Percentiles rank a stretch among this genome's conserved stretches.
Conservation (phyloP, 306 rosid species). For the Echinosophora koreensis region DNA sequence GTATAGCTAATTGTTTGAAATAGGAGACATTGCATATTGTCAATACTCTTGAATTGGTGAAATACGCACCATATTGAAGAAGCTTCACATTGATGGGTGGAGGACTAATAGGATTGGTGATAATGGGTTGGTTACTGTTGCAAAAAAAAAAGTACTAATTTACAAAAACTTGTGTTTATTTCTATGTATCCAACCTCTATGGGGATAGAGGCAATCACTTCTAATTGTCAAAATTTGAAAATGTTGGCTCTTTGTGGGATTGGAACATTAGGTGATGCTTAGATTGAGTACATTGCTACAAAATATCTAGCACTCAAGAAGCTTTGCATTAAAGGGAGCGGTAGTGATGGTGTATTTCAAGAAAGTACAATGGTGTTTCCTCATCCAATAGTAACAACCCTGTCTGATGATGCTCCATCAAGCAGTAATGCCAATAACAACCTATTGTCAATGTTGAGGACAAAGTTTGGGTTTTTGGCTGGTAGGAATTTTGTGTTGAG, state of each 20-base stretch:
- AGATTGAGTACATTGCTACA: constrained; percentile 71
- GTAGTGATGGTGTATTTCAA: constrained; percentile 56
- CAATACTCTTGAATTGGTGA: no score
- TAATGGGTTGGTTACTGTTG: no score
- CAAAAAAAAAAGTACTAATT: no score
- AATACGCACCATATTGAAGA: no score
- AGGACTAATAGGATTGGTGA: no score
- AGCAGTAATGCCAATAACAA: constrained; percentile 53
- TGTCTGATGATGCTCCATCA: constrained; percentile 57
- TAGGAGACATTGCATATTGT: no score
- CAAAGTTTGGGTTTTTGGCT: constrained; percentile 64
- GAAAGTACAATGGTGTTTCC: constrained; percentile 51
- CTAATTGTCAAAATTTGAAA: no score
- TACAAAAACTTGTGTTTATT: no score
- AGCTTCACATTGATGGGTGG: no score
- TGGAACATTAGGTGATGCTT: constrained; percentile 68
- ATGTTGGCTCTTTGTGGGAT: constrained; percentile 88
- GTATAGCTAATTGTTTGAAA: no score
- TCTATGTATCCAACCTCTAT: no score
- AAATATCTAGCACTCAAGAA: constrained; percentile 79
- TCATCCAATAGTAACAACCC: constrained; percentile 36
- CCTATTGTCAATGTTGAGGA: constrained; percentile 58
- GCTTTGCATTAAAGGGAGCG: constrained; percentile 60
- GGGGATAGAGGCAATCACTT: no score
- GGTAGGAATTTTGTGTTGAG: constrained; percentile 64